Conservation (phyloP, 768 basidiomycete genomes). For the Trametes punicea region DNA sequence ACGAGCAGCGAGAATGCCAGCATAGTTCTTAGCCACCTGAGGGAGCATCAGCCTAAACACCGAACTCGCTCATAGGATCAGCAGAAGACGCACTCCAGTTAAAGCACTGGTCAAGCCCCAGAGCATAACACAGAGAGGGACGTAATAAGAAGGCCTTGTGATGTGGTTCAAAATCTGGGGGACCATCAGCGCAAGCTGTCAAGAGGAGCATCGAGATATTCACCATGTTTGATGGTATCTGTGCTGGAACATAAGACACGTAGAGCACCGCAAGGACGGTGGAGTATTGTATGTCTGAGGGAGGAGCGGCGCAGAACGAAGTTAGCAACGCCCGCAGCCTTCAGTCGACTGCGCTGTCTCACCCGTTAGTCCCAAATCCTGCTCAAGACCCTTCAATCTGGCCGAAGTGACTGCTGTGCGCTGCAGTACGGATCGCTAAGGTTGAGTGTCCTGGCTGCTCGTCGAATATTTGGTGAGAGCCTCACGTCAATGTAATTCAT, state of each 20-base stretch:
- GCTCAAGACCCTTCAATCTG: slow-evolving; percentile 37
- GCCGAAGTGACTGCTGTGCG: slow-evolving; percentile 39
- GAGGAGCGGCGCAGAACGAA: neutral
- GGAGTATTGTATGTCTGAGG: slow-evolving; percentile 48
- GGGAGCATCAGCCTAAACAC: neutral
- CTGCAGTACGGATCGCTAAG: slow-evolving; percentile 1
- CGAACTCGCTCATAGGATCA: neutral
- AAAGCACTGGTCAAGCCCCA: slow-evolving; percentile 65
- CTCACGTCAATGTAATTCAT: slow-evolving; percentile 69
- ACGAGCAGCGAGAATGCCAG: slow-evolving; percentile 53
- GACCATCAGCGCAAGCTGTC: neutral
- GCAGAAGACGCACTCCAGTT: slow-evolving; percentile 48
- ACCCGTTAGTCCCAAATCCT: slow-evolving; percentile 37
- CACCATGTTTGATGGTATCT: slow-evolving; percentile 68
- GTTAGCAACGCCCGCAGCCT: neutral
- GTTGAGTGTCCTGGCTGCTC: slow-evolving; percentile 15
- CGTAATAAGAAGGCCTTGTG: slow-evolving; percentile 57
- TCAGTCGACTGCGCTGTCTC: neutral
- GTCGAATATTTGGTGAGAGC: slow-evolving; percentile 28
- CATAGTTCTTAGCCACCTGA: slow-evolving; percentile 52
- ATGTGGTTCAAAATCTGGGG: slow-evolving; percentile 54
- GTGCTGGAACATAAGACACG: slow-evolving; percentile 59
- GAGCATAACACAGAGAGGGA: slow-evolving; percentile 53
- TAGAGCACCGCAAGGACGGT: slow-evolving; percentile 52
- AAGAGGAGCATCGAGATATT: slow-evolving; percentile 6